These are phyloP conservation scores for Angophora floribunda DNA, from an alignment of 345 rosid species.

Conservation along the genomic window DNA sequence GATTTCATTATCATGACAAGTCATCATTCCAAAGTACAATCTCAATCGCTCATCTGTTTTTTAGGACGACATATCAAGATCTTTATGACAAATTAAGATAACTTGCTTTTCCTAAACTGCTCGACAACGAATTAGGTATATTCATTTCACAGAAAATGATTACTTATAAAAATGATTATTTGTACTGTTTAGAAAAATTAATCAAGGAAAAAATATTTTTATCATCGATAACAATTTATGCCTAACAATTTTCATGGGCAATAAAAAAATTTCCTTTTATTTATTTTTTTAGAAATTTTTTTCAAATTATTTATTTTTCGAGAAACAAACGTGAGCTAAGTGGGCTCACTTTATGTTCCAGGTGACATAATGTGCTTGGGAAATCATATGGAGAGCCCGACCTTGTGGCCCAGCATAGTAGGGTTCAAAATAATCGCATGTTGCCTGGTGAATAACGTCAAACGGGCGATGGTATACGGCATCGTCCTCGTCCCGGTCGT, in stretches of 20 bases:
- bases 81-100: background rate
- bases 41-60: background rate
- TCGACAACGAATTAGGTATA: background rate
- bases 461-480: slow-evolving; percentile 85
- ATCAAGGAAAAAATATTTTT: too few relatives aligned
- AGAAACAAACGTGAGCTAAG: too few relatives aligned
- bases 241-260: too few relatives aligned
- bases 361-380: slow-evolving; percentile 45
- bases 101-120: background rate
- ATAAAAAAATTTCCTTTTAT: too few relatives aligned
- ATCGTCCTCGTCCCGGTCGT: slow-evolving; percentile 67
- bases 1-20: background rate
- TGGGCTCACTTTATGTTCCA: slow-evolving; percentile 12
- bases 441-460: slow-evolving; percentile 54
- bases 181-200: too few relatives aligned
- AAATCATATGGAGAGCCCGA: slow-evolving; percentile 67
- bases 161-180: too few relatives aligned
- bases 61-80: background rate
- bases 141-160: too few relatives aligned
- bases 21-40: background rate
- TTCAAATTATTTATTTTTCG: too few relatives aligned
- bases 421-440: slow-evolving; percentile 84
- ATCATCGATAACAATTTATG: too few relatives aligned
- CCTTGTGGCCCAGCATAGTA: slow-evolving; percentile 66
- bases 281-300: too few relatives aligned